Evolutionary conservation across 805 yeast species (phyloP).

Genomic region (Kluyveromyces wickerhamii): DNA sequence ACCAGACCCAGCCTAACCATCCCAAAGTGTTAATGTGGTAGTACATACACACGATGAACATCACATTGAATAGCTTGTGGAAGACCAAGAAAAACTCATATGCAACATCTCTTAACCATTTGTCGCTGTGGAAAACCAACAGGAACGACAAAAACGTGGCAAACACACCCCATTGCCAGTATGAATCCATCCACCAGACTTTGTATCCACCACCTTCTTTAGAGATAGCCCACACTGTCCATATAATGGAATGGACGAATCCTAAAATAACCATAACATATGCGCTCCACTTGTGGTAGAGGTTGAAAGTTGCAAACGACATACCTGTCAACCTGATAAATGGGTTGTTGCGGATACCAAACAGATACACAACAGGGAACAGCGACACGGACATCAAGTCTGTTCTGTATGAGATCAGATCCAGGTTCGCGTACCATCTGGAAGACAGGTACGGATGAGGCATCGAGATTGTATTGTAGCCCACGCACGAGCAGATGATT

Average conservation of each 20-base stretch:
- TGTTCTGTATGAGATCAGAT: conserved; percentile 45
- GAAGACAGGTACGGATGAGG: conserved; percentile 34
- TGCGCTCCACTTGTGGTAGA: conserved; percentile 62
- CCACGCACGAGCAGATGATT: conserved; percentile 30
- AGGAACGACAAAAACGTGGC: conserved; percentile 38
- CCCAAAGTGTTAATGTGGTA: conserved; percentile 47
- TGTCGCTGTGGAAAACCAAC: conserved; percentile 42
- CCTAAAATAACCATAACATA: conserved; percentile 42
- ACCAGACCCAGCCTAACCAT: conserved; percentile 45
- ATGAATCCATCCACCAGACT: conserved; percentile 37
- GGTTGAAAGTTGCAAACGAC: conserved; percentile 49
- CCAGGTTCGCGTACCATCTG: conserved; percentile 29
- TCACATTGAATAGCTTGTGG: conserved; percentile 49
- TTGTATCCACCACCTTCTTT: conserved; percentile 35
- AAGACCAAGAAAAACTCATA: conserved; percentile 56
- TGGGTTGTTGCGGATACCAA: conserved; percentile 70
- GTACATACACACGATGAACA: conserved; percentile 49
- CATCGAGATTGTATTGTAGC: conserved; percentile 21
- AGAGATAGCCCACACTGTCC: conserved; percentile 38
- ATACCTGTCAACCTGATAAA: conserved; percentile 55
- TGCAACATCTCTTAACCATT: conserved; percentile 40
- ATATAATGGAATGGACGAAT: conserved; percentile 48
- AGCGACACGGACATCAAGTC: conserved; percentile 43
- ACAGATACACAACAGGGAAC: conserved; percentile 51
- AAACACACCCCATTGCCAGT: conserved; percentile 42